A percentile compares a stretch with the other conserved stretches of the same genome.
phyloP scores from a whole-genome alignment of 140 eudicot genomes.

The Flaveria floridana region DNA sequence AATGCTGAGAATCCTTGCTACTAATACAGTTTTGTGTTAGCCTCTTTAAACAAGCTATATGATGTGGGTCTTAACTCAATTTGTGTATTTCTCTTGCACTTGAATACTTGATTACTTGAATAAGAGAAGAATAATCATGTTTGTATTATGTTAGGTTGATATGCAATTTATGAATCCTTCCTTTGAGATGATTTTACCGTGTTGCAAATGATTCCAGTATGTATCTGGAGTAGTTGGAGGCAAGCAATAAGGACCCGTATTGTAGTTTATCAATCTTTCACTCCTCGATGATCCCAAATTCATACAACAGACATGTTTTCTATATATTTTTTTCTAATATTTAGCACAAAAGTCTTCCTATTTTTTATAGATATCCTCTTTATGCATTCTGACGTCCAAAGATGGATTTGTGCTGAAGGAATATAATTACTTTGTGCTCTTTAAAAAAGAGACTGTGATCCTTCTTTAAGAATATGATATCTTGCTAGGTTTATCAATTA shows the following conservation, averaged over 20 bases:
- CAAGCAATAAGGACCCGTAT: not conserved
- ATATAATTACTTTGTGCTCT: not conserved
- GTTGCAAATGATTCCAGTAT: not conserved
- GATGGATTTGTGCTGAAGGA: not conserved
- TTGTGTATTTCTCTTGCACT: not conserved
- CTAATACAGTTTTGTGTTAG: not conserved
- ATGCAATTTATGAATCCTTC: not conserved
- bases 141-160: not conserved
- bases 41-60: not conserved
- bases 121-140: not conserved
- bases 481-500: not conserved
- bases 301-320: not conserved
- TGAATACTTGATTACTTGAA: not conserved
- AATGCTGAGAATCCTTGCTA: not conserved
- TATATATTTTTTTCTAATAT: not conserved
- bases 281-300: not conserved
- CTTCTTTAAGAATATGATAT: not conserved
- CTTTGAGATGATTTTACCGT: not conserved
- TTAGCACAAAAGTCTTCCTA: not conserved
- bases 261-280: not conserved
- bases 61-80: not conserved
- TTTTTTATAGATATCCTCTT: not conserved
- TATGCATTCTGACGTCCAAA: not conserved
- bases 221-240: not conserved
- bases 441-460: conserved; percentile 1